These are phyloP conservation scores for Rhinocladiella mackenziei DNA, from an alignment of 2,329 filamentous ascomycete species.

Conservation along the genomic window DNA sequence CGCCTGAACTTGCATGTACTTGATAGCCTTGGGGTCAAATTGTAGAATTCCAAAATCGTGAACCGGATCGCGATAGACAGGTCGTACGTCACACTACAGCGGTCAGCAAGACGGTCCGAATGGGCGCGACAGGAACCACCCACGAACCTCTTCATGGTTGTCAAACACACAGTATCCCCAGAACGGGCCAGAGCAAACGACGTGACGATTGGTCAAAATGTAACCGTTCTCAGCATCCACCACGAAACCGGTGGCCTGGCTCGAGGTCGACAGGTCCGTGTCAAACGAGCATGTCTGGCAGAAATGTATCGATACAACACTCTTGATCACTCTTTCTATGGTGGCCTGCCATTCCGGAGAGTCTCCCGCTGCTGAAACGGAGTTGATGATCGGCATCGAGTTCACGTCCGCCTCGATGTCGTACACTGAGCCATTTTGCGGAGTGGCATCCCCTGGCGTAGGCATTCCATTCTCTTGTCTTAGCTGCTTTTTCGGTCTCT, in stretches of 20 bases:
- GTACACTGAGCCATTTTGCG: constrained; percentile 44
- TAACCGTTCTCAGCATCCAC: constrained; percentile 91
- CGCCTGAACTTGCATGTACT: constrained; percentile 88
- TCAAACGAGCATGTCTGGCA: constrained; percentile 98
- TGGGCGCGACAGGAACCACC: constrained; percentile 3
- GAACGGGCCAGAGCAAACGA: constrained; percentile 91
- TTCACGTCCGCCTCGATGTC: constrained; percentile 46
- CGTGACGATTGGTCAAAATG: constrained; percentile 84
- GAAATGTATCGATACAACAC: constrained; percentile 98
- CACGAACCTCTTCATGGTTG: constrained; percentile 76
- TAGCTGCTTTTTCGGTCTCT: constrained; percentile 54
- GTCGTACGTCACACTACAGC: constrained; percentile 78
- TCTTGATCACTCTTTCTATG: constrained; percentile 88
- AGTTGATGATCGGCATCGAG: constrained; percentile 42
- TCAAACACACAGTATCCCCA: constrained; percentile 99
- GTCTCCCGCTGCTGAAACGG: constrained; percentile 52
- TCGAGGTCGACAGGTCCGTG: constrained; percentile 88
- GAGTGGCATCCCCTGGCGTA: constrained; percentile 41
- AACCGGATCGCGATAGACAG: constrained; percentile 95
- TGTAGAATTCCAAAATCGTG: constrained; percentile 97
- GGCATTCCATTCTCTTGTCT: constrained; percentile 45
- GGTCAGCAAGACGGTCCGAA: constrained; percentile 15
- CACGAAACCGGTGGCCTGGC: constrained; percentile 95
- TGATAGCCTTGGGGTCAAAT: constrained; percentile 93
- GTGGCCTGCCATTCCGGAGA: constrained; percentile 92